Base-by-base conservation (phyloP, 2,329 filamentous ascomycete species). In the Talaromyces piceae region DNA sequence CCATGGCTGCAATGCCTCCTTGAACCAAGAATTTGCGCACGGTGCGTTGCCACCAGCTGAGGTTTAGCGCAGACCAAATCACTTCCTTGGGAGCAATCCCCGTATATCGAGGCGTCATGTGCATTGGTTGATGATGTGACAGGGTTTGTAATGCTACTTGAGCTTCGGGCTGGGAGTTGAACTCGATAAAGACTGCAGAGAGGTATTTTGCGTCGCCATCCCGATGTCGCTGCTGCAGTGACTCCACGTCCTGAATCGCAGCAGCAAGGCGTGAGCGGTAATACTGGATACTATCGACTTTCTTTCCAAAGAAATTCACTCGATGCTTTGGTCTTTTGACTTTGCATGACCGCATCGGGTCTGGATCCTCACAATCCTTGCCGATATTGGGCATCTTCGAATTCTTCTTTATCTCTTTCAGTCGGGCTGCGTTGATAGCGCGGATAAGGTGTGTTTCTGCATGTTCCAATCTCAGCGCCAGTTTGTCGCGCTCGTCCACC, bases 271-370 rank as follows among this genome's bases (percentile, higher is more conserved):
- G 83, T 2, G 76, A 73, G 45, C 91, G 87, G 57, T 84, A 86
- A 83, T 86, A 95, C 49, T 88, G 80, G 62, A 97, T 95, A 0
- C 88, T 91, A 69, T 97, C 91, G 7, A 95, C 88, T 64, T 91
- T 91, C 60, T 87, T 80, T 53, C 90, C 87, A 53, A 89, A 78
- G 5, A 91, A 75, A 59, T 83, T 85, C 46, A 79, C 72, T 22
- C 81, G 82, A 64, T 94, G 89, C 1, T 81, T 82, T 1, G 90
- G 90, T 18, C 89, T 80, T 62, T 86, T 78, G 69, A 70, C 59
- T 12, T 61, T 62, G 11, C 61, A 56, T 3, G 61, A 61, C 58
- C 61, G 63, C 3, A 56, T 49, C 4, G 64, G 59, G 5, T 60
- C 57, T 23, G 61, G 61, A 9, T 57, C 55, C 49, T 67, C 65